These are phyloP conservation scores for Coprinopsis strossmayeri DNA, from an alignment of 768 basidiomycete genomes.

Conservation along the genomic window DNA sequence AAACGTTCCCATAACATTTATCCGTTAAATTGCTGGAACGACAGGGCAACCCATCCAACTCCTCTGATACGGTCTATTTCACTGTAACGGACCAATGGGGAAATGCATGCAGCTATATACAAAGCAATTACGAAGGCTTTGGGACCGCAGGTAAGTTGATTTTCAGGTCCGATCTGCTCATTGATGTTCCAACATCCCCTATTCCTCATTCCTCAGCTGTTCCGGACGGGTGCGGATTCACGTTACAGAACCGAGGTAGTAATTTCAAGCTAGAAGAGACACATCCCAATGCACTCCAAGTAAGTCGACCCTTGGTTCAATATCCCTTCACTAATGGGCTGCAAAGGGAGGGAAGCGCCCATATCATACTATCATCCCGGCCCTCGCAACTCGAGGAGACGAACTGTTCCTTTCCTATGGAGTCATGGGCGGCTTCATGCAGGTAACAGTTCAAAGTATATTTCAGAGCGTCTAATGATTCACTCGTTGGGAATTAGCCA, in stretches of 20 bases:
- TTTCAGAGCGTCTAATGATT: not conserved
- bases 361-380: conserved; percentile 93
- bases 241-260: conserved; percentile 88
- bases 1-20: not conserved
- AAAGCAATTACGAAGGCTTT: conserved; percentile 87
- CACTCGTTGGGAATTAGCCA: conserved; percentile 42
- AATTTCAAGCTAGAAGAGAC: conserved; percentile 75
- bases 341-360: conserved; percentile 71
- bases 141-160: conserved; percentile 67
- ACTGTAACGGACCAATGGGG: conserved; percentile 85
- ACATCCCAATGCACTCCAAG: conserved; percentile 83
- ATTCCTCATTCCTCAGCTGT: conserved; percentile 46
- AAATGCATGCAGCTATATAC: conserved; percentile 85
- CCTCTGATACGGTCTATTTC: conserved; percentile 94
- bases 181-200: not conserved
- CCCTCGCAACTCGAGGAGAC: conserved; percentile 67
- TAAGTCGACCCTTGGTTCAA: conserved; percentile 18
- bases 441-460: conserved; percentile 33
- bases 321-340: not conserved
- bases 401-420: conserved; percentile 88
- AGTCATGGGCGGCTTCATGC: conserved; percentile 92
- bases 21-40: too few relatives aligned
- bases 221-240: conserved; percentile 93
- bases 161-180: not conserved
- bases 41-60: conserved; percentile 76